phyloP scores from a whole-genome alignment of 768 basidiomycete species.

The Austroboletus festivus region DNA sequence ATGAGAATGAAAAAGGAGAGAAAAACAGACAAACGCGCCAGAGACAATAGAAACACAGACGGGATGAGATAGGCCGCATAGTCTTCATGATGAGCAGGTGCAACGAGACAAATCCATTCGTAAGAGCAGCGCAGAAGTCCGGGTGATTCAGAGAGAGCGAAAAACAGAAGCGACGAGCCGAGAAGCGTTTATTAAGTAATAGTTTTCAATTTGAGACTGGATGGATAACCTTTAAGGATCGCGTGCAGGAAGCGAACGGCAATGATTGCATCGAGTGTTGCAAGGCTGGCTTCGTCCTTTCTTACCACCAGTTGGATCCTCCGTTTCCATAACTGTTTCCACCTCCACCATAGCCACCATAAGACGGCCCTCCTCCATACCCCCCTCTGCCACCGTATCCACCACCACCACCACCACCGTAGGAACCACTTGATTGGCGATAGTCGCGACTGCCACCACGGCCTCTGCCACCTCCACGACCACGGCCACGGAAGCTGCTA shows the following conservation, averaged over 20 bases:
- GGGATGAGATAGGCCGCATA: constrained; percentile 41
- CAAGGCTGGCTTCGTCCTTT: constrained; percentile 27
- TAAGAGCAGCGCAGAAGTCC: constrained; percentile 65
- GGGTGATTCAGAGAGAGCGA: constrained; percentile 33
- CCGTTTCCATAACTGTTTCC: constrained; percentile 32
- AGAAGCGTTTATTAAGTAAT: constrained; percentile 18
- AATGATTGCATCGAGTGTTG: constrained; percentile 13
- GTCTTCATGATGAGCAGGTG: constrained; percentile 47
- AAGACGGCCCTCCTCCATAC: constrained; percentile 37
- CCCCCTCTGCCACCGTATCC: constrained; percentile 38
- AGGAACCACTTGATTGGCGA: constrained; percentile 26
- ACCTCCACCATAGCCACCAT: constrained; percentile 24
- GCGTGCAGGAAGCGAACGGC: constrained; percentile 5
- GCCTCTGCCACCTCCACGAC: constrained; percentile 40
- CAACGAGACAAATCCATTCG: constrained; percentile 54
- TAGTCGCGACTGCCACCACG: constrained; percentile 39
- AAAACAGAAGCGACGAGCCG: constrained; percentile 20
- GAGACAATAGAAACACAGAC: constrained; percentile 38
- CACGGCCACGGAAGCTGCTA: constrained; percentile 52
- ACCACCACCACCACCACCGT: constrained; percentile 33
- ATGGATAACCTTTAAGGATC: constrained; percentile 11
- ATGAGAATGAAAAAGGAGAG: constrained; percentile 4
- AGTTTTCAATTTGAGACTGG: constrained; percentile 24
- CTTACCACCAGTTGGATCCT: constrained; percentile 49
- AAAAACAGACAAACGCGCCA: constrained; percentile 27